Conservation (phyloP, 176 grass and related monocot genomes). For the Carex scoparia region DNA sequence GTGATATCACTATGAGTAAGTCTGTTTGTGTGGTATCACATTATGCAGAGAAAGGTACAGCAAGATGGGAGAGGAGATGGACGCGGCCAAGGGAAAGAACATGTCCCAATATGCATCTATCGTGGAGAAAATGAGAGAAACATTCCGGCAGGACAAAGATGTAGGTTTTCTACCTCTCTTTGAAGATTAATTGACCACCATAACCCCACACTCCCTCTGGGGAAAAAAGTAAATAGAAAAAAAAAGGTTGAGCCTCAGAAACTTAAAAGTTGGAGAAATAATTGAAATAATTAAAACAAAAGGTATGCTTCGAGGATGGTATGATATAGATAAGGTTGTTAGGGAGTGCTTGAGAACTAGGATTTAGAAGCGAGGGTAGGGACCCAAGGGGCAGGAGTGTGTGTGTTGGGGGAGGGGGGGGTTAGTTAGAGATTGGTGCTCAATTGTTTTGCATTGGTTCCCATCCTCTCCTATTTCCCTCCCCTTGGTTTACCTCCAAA, state of each 20-base stretch:
- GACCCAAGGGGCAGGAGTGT: no score
- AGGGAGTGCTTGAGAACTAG: no score
- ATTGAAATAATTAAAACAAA: neutral
- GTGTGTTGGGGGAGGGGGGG: no score
- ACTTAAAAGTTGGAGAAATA: neutral
- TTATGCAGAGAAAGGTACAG: constrained; percentile 48
- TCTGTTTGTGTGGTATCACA: constrained; percentile 11
- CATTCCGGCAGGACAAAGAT: constrained; percentile 48
- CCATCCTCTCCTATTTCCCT: no score
- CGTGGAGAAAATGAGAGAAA: constrained; percentile 64
- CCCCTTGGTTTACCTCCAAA: no score
- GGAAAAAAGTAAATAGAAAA: neutral
- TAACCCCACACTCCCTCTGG: neutral
- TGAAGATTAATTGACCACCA: constrained; percentile 7
- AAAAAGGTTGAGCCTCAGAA: neutral
- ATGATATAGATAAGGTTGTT: neutral
- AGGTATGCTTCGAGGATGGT: neutral
- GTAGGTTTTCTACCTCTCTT: constrained; percentile 43
- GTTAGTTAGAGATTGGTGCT: no score
- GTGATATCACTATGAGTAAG: neutral
- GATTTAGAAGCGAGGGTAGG: no score
- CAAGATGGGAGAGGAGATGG: constrained; percentile 62
- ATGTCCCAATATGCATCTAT: constrained; percentile 52
- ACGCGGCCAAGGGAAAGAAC: constrained; percentile 49
- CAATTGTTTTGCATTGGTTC: no score